Conservation (phyloP, 768 basidiomycete genomes). For the Termitomyces heimii region DNA sequence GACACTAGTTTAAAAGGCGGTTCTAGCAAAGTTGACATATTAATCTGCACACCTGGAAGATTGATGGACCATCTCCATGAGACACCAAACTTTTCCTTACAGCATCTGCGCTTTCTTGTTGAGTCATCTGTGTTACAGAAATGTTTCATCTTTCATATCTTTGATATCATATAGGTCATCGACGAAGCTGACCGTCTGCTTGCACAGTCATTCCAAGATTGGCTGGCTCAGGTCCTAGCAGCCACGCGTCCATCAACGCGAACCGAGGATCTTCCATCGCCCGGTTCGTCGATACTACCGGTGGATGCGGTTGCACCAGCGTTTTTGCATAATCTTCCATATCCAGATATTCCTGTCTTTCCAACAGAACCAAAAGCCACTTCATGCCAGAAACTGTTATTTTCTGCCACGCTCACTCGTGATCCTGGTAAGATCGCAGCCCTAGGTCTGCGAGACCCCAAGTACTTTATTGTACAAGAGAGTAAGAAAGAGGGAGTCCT, state of each 20-base stretch:
- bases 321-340: slow-evolving; percentile 38
- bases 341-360: slow-evolving; percentile 39
- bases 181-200: slow-evolving; percentile 98
- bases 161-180: slow-evolving; percentile 69
- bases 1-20: slow-evolving; percentile 68
- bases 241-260: slow-evolving; percentile 45
- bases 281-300: neutral
- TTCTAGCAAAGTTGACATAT: slow-evolving; percentile 85
- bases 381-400: slow-evolving; percentile 91
- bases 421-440: slow-evolving; percentile 92
- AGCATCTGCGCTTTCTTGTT: slow-evolving; percentile 95
- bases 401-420: slow-evolving; percentile 92
- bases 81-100: slow-evolving; percentile 86
- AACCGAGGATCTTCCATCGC: neutral
- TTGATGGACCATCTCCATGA: slow-evolving; percentile 89
- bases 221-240: slow-evolving; percentile 80
- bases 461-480: slow-evolving; percentile 83
- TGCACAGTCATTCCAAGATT: slow-evolving; percentile 94
- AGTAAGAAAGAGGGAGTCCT: slow-evolving; percentile 32
- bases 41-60: slow-evolving; percentile 94
- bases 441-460: slow-evolving; percentile 69
- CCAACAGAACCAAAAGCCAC: slow-evolving; percentile 50
- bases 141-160: neutral
- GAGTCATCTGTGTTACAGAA: slow-evolving; percentile 18
- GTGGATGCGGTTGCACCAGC: slow-evolving; percentile 62